phyloP scores from a whole-genome alignment of 192 early-diverging fungal species.

The Cladochytrium replicatum region DNA sequence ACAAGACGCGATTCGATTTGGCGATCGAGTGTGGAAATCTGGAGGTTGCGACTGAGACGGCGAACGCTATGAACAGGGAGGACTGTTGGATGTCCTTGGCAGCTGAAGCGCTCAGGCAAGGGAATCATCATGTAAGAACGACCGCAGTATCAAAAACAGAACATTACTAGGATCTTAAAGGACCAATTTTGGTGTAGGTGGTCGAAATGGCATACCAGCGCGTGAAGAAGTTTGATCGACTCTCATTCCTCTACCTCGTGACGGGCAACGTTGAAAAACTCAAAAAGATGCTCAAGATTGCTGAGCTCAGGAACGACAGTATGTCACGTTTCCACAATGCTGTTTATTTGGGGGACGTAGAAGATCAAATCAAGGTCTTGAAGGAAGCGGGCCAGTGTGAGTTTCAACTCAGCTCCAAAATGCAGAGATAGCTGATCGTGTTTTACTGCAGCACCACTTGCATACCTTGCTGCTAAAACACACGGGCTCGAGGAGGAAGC shows the following conservation, averaged over 20 bases:
- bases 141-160: no score
- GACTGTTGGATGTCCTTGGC: slow-evolving; percentile 87
- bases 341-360: slow-evolving; percentile 81
- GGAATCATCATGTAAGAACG: slow-evolving; percentile 65
- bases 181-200: slow-evolving; percentile 35
- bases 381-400: slow-evolving; percentile 81
- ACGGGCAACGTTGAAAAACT: slow-evolving; percentile 89
- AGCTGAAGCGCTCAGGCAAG: slow-evolving; percentile 80
- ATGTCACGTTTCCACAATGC: slow-evolving; percentile 93
- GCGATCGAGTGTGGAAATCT: slow-evolving; percentile 96
- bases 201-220: slow-evolving; percentile 89
- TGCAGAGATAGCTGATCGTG: no score
- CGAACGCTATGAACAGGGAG: slow-evolving; percentile 77
- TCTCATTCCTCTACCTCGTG: slow-evolving; percentile 92
- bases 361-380: slow-evolving; percentile 77
- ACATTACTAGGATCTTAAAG: background rate
- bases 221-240: slow-evolving; percentile 79
- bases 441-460: slow-evolving; percentile 75
- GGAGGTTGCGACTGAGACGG: slow-evolving; percentile 90
- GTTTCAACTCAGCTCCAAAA: no score
- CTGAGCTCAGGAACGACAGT: slow-evolving; percentile 68
- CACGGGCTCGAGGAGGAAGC: slow-evolving; percentile 84
- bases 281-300: slow-evolving; percentile 90
- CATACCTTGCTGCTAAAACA: slow-evolving; percentile 85
- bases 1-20: slow-evolving; percentile 90